Conservation (phyloP, 768 basidiomycete genomes). For the Mycena capillaripes region DNA sequence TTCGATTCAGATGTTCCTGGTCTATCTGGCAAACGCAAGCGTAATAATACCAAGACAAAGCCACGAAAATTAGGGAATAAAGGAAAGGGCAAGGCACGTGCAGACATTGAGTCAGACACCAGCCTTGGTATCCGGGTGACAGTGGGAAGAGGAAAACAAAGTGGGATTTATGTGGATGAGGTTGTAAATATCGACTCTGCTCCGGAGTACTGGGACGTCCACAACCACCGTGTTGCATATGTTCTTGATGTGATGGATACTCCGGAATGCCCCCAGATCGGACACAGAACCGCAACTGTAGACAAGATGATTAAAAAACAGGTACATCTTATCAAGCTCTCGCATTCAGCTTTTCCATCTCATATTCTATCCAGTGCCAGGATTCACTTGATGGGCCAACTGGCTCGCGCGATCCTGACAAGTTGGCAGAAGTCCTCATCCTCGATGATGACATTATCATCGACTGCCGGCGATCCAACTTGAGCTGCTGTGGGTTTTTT, state of each 20-base stretch:
- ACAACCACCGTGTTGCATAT: not conserved
- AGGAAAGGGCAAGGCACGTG: not conserved
- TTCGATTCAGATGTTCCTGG: not conserved
- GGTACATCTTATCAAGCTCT: not conserved
- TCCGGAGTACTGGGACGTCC: not conserved
- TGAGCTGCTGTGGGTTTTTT: not conserved
- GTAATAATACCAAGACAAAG: not conserved
- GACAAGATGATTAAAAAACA: not conserved
- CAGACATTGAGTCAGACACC: not conserved
- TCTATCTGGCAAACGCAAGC: not conserved
- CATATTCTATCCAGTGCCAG: not conserved
- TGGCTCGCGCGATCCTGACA: not conserved
- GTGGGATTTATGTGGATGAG: not conserved
- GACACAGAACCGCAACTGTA: not conserved
- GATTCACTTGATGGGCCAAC: not conserved
- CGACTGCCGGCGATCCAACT: conserved; percentile 4
- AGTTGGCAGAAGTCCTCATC: not conserved
- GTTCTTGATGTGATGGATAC: not conserved
- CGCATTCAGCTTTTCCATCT: not conserved
- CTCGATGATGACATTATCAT: not conserved
- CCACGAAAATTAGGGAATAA: not conserved
- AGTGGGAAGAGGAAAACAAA: not conserved
- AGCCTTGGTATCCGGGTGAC: conserved; percentile 1
- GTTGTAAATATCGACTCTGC: not conserved
- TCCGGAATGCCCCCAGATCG: not conserved